These are phyloP conservation scores for Dendrobium catenatum DNA, from an alignment of 106 monocot genomes.

Conservation along the genomic window DNA sequence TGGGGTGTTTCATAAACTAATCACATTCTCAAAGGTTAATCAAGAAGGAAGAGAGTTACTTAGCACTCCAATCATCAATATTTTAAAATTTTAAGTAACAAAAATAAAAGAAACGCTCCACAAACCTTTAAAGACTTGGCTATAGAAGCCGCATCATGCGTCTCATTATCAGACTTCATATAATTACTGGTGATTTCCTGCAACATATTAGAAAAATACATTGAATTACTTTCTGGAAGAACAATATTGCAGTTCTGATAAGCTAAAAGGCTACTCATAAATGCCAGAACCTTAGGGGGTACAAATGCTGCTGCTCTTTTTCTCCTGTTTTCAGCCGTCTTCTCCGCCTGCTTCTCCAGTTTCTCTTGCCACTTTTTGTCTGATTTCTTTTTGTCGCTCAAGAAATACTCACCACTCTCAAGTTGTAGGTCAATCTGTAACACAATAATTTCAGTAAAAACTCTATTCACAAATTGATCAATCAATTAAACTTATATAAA, in stretches of 20 bases:
- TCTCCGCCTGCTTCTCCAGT: constrained; percentile 83
- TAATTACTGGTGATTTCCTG: constrained; percentile 36
- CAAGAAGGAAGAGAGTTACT: background rate
- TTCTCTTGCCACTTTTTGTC: constrained; percentile 86
- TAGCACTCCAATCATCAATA: background rate
- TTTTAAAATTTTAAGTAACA: background rate
- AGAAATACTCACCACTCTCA: constrained; percentile 92
- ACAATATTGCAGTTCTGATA: background rate
- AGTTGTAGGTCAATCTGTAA: constrained; percentile 79
- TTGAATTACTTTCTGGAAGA: background rate
- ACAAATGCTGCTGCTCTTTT: constrained; percentile 91
- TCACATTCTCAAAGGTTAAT: background rate
- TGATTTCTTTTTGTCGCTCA: constrained; percentile 85
- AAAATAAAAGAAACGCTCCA: background rate
- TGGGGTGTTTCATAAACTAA: background rate
- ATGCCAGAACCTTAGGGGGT: constrained; percentile 63
- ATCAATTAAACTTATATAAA: background rate
- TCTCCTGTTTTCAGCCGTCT: constrained; percentile 79
- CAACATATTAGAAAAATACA: background rate
- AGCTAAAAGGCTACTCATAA: background rate
- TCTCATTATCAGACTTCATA: constrained; percentile 22
- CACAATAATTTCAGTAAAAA: background rate
- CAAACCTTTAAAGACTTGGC: constrained; percentile 71
- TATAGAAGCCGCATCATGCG: constrained; percentile 39
- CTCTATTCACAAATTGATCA: background rate